phyloP scores from a whole-genome alignment of 2,329 filamentous ascomycete species.

The Spiromastix sp. region DNA sequence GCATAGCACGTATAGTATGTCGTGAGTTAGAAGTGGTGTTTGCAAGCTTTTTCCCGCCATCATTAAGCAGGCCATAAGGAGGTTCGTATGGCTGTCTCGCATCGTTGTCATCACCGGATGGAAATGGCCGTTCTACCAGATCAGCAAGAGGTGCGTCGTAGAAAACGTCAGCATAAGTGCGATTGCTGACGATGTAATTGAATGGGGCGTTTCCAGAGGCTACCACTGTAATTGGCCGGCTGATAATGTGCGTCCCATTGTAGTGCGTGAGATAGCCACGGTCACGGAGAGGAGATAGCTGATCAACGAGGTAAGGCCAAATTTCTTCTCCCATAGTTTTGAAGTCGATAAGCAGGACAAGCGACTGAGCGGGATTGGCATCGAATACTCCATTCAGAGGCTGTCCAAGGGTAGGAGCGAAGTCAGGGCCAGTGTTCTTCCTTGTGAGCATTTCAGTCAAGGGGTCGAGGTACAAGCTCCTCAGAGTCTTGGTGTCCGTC shows the following conservation, averaged over 20 bases:
- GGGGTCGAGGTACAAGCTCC: conserved; percentile 43
- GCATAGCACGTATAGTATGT: background rate
- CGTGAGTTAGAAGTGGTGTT: background rate
- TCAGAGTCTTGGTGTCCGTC: conserved; percentile 37
- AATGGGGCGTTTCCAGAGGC: conserved; percentile 45
- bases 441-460: conserved; percentile 39
- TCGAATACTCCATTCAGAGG: conserved; percentile 41
- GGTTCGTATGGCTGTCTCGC: too few relatives aligned
- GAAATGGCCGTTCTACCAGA: conserved; percentile 16
- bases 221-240: conserved; percentile 43
- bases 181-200: conserved; percentile 35
- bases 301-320: conserved; percentile 28
- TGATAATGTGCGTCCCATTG: conserved; percentile 32
- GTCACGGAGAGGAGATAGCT: conserved; percentile 39
- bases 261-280: conserved; percentile 42
- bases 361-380: conserved; percentile 36
- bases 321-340: conserved; percentile 30
- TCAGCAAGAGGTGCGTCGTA: conserved; percentile 43
- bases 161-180: conserved; percentile 44
- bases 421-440: conserved; percentile 36
- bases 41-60: background rate
- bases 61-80: too few relatives aligned
- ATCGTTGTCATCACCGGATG: background rate
- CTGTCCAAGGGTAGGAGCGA: conserved; percentile 20
- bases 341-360: conserved; percentile 45